A percentile compares a stretch with the other conserved stretches of the same genome.
These are phyloP conservation scores for Sphagnurus paluster DNA, from an alignment of 1,284 basidiomycete species.

Conservation along the genomic window DNA sequence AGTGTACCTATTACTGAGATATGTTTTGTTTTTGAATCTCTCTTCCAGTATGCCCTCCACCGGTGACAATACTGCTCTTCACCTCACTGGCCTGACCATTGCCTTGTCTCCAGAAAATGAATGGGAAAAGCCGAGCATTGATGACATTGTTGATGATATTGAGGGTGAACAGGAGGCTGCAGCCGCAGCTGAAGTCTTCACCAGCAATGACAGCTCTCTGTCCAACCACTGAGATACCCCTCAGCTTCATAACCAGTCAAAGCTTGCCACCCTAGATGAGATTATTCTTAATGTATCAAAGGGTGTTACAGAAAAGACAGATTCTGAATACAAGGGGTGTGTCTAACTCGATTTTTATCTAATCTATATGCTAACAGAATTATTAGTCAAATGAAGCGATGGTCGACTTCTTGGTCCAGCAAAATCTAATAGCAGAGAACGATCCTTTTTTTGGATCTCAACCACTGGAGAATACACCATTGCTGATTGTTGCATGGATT, in stretches of 20 bases:
- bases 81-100: too few species aligned
- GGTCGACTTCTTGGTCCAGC: constrained; percentile 17
- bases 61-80: too few species aligned
- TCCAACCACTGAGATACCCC: constrained; percentile 4
- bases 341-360: constrained; percentile 1
- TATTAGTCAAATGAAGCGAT: constrained; percentile 21
- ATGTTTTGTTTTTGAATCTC: too few species aligned
- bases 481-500: constrained; percentile 32
- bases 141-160: too few species aligned
- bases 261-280: too few species aligned
- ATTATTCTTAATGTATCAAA: constrained; percentile 26
- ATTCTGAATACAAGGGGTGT: constrained; percentile 28
- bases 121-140: too few species aligned
- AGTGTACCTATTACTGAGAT: too few species aligned
- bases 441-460: constrained; percentile 21
- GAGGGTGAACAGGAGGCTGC: constrained; percentile 25
- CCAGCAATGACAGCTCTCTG: constrained; percentile 1
- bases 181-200: not conserved
- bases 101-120: too few species aligned
- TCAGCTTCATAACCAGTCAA: constrained; percentile 10
- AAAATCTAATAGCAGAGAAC: constrained; percentile 13
- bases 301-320: constrained; percentile 29
- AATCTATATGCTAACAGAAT: not conserved
- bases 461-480: constrained; percentile 22
- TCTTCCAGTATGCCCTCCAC: too few species aligned